These are phyloP conservation scores for Leptographium radiaticola DNA, from an alignment of 2,329 filamentous ascomycete species.

Conservation along the genomic window DNA sequence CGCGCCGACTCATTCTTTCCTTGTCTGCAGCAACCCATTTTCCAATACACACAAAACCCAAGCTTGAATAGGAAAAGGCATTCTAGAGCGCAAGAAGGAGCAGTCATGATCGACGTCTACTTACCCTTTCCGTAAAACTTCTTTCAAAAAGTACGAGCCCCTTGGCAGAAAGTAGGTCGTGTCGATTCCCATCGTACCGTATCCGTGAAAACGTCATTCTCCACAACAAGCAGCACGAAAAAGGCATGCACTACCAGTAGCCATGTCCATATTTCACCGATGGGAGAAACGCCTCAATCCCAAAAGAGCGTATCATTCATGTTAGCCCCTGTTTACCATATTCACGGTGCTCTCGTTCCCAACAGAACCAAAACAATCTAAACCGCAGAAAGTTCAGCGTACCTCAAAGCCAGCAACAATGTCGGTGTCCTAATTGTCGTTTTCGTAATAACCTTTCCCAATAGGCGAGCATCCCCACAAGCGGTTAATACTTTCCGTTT, in stretches of 20 bases:
- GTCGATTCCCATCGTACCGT: neutral
- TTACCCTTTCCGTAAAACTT: neutral
- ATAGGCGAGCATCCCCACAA: neutral
- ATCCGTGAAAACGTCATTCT: neutral
- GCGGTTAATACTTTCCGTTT: neutral
- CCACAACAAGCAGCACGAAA: neutral
- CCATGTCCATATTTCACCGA: neutral
- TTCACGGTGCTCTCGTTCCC: neutral
- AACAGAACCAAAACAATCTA: neutral
- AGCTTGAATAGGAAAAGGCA: neutral
- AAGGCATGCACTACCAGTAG: neutral
- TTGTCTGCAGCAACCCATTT: too few relatives aligned
- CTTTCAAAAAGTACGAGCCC: neutral
- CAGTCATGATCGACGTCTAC: neutral
- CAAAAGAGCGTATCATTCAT: neutral
- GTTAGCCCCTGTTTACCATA: neutral
- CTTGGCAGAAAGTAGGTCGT: neutral
- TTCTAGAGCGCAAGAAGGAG: neutral
- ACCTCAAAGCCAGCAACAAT: neutral
- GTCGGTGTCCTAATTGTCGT: neutral
- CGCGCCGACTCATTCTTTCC: neutral
- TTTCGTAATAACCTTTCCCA: neutral
- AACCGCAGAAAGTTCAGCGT: neutral
- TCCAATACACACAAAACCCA: neutral
- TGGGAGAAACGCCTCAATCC: neutral